Evolutionary conservation across 495 filamentous ascomycete genomes (phyloP).

Genomic region (Annulohypoxylon stygium): DNA sequence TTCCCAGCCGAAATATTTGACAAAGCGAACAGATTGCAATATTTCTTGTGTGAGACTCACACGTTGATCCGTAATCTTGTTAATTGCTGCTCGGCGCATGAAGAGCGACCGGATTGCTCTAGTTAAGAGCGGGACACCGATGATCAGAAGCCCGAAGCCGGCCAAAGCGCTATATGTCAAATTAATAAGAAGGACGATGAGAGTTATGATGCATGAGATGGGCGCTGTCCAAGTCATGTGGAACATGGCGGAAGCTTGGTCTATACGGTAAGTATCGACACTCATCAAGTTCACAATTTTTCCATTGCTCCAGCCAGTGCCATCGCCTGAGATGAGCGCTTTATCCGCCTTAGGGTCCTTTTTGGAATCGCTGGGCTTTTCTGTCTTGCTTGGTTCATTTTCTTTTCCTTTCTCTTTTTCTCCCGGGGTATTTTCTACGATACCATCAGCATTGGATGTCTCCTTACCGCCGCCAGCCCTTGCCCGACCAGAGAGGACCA

Average conservation of each 20-base stretch:
- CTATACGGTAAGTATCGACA: slow-evolving; percentile 90
- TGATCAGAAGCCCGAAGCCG: slow-evolving; percentile 83
- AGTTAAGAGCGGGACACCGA: slow-evolving; percentile 81
- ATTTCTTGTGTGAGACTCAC: slow-evolving; percentile 95
- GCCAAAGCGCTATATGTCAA: slow-evolving; percentile 88
- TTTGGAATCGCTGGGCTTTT: slow-evolving; percentile 49
- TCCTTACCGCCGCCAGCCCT: slow-evolving; percentile 75
- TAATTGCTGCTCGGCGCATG: slow-evolving; percentile 78
- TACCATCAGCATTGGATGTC: slow-evolving; percentile 47
- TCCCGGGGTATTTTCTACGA: slow-evolving; percentile 43
- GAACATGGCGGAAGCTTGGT: slow-evolving; percentile 86
- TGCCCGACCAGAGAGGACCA: slow-evolving; percentile 83
- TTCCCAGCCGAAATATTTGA: slow-evolving; percentile 98
- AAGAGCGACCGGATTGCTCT: slow-evolving; percentile 79
- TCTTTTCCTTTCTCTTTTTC: slow-evolving; percentile 48
- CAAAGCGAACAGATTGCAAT: slow-evolving; percentile 88
- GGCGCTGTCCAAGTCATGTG: slow-evolving; percentile 92
- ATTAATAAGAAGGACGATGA: slow-evolving; percentile 85
- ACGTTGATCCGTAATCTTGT: slow-evolving; percentile 91
- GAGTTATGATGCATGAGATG: slow-evolving; percentile 78
- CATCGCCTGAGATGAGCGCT: slow-evolving; percentile 70
- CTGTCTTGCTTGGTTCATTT: slow-evolving; percentile 52
- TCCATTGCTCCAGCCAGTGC: slow-evolving; percentile 89
- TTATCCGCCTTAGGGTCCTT: slow-evolving; percentile 57
- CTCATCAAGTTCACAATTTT: slow-evolving; percentile 92